Conservation (phyloP, 495 filamentous ascomycete genomes). For the Annulohypoxylon maeteangense region DNA sequence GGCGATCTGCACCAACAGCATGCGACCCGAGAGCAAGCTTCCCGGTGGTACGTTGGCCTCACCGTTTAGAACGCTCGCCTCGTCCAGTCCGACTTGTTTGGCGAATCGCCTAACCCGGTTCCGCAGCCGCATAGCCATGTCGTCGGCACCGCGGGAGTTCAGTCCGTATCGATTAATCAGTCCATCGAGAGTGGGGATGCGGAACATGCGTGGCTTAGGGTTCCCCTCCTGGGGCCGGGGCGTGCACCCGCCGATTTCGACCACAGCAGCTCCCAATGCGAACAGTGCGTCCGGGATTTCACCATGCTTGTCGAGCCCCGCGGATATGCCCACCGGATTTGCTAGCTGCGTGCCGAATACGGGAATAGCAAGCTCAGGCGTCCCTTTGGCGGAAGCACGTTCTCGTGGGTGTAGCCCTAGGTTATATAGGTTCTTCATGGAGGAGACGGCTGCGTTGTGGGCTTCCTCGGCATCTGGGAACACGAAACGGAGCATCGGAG, state of each 20-base stretch:
- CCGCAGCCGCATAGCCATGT: conserved; percentile 81
- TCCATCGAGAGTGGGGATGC: conserved; percentile 79
- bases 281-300: conserved; percentile 86
- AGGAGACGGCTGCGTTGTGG: conserved; percentile 77
- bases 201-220: conserved; percentile 85
- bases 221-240: conserved; percentile 88
- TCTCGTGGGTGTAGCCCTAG: conserved; percentile 80
- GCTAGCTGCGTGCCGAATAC: conserved; percentile 82
- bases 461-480: conserved; percentile 91
- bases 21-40: conserved; percentile 74
- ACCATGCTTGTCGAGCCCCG: conserved; percentile 92
- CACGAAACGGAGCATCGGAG: conserved; percentile 74
- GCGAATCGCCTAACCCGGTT: conserved; percentile 82
- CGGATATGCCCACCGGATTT: conserved; percentile 92
- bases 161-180: conserved; percentile 96
- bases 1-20: conserved; percentile 94
- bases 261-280: conserved; percentile 79
- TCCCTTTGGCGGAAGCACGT: conserved; percentile 52
- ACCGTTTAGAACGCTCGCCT: conserved; percentile 77
- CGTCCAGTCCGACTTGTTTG: conserved; percentile 72
- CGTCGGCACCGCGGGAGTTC: conserved; percentile 88
- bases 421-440: conserved; percentile 73
- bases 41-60: conserved; percentile 73
- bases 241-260: conserved; percentile 93
- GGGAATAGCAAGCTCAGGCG: conserved; percentile 54